Conservation (phyloP, 441 rosid species). For the Brassica balearica region DNA sequence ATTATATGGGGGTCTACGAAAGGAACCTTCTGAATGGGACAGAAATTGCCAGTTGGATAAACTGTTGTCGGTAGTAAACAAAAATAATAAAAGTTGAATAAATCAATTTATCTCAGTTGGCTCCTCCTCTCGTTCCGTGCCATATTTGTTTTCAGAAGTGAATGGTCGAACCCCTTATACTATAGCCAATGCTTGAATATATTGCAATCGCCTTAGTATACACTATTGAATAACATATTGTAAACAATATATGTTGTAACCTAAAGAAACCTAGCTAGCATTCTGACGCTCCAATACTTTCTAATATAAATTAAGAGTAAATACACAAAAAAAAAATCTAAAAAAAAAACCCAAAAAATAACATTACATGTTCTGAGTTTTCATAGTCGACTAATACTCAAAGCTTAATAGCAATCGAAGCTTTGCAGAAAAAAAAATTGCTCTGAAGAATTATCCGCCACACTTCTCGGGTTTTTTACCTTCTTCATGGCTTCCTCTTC, state of each 20-base stretch:
- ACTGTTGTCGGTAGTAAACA: conserved; percentile 25
- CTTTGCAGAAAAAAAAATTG: background rate
- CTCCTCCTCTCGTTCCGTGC: conserved; percentile 27
- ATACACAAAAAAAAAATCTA: background rate
- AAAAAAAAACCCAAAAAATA: background rate
- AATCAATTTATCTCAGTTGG: conserved; percentile 21
- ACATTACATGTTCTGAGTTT: background rate
- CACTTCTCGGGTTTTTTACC: background rate
- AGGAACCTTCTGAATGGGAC: conserved; percentile 41
- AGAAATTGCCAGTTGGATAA: conserved; percentile 33
- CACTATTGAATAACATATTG: background rate
- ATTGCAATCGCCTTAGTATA: background rate
- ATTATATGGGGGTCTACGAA: conserved; percentile 20
- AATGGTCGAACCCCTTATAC: conserved; percentile 1
- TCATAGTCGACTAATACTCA: conserved; percentile 3
- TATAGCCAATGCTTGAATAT: background rate
- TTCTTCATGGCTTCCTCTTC: conserved; percentile 25
- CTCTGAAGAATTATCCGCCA: conserved; percentile 11
- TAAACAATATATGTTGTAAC: background rate
- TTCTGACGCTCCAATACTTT: background rate
- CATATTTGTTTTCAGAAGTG: conserved; percentile 25
- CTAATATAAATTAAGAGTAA: background rate
- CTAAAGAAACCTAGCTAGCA: background rate
- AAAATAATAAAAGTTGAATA: background rate
- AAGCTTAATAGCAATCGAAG: conserved; percentile 10